A percentile compares a stretch with the other conserved stretches of the same genome.
Conservation (phyloP, 192 early-diverging fungal species). For the Linnemannia zychae region DNA sequence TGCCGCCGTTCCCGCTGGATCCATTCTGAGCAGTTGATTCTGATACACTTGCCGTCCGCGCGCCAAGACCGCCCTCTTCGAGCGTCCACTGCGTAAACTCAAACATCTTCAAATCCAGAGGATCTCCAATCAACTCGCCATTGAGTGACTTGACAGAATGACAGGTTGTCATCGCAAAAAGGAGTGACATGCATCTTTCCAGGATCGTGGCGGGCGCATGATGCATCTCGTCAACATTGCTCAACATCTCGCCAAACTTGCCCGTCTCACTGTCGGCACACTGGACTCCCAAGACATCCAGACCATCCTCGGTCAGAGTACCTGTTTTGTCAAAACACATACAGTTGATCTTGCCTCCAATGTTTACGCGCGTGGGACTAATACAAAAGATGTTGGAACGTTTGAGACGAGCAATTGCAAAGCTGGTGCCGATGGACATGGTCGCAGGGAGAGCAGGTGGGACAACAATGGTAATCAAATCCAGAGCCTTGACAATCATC, state of each 20-base stretch:
- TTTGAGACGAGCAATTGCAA: conserved; percentile 91
- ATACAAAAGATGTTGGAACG: conserved; percentile 92
- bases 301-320: conserved; percentile 95
- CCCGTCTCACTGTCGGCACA: conserved; percentile 63
- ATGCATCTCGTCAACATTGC: conserved; percentile 62
- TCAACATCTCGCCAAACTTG: conserved; percentile 62
- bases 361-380: conserved; percentile 92
- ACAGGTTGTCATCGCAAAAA: conserved; percentile 82
- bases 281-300: conserved; percentile 95
- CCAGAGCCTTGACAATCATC: conserved; percentile 92
- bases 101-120: conserved; percentile 98
- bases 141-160: conserved; percentile 92
- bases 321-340: conserved; percentile 99
- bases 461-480: conserved; percentile 96
- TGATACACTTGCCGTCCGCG: conserved; percentile 12
- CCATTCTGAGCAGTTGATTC: conserved; percentile 11
- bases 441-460: conserved; percentile 98
- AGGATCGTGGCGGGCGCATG: conserved; percentile 18
- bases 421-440: conserved; percentile 97
- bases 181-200: conserved; percentile 47
- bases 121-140: conserved; percentile 93
- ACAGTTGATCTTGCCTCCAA: conserved; percentile 95
- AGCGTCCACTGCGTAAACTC: conserved; percentile 94
- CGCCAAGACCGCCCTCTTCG: conserved; percentile 83
- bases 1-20: conserved; percentile 35